phyloP scores from a whole-genome alignment of 2,329 filamentous ascomycete genomes.

The Aspergillus pseudotamarii region DNA sequence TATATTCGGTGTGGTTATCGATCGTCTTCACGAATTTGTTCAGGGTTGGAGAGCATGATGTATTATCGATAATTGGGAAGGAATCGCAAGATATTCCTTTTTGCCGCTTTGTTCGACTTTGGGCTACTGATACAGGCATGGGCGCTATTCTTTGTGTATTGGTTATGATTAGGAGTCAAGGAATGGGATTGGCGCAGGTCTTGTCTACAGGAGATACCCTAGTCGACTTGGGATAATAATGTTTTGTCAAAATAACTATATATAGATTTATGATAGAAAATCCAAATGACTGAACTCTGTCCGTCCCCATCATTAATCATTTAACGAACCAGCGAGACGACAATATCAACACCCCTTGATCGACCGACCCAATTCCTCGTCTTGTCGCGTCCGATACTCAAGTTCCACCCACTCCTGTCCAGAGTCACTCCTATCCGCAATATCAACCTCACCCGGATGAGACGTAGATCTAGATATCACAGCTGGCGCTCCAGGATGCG shows the following conservation, averaged over 20 bases:
- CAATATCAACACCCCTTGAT: conserved; percentile 5
- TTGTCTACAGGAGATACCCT: conserved; percentile 9
- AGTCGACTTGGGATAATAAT: conserved; percentile 16
- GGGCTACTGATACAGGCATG: background rate
- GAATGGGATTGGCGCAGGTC: background rate
- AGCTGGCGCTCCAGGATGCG: background rate
- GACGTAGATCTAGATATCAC: background rate
- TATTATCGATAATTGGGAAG: background rate
- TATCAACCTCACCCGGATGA: background rate
- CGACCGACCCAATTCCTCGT: conserved; percentile 25
- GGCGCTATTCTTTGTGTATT: background rate
- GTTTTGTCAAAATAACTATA: conserved; percentile 1
- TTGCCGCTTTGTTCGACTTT: background rate
- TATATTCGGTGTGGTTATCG: conserved; percentile 90
- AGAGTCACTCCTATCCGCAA: conserved; percentile 2
- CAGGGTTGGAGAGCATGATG: conserved; percentile 79
- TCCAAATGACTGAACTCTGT: background rate
- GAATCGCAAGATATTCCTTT: background rate
- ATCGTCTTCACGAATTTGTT: conserved; percentile 89
- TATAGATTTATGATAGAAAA: conserved; percentile 9
- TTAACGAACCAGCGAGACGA: background rate
- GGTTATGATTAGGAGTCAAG: background rate
- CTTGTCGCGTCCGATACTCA: conserved; percentile 16
- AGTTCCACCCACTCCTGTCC: conserved; percentile 30
- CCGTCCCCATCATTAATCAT: background rate